These are phyloP conservation scores for Lentinula sp. DNA, from an alignment of 768 basidiomycete species.

Conservation along the genomic window DNA sequence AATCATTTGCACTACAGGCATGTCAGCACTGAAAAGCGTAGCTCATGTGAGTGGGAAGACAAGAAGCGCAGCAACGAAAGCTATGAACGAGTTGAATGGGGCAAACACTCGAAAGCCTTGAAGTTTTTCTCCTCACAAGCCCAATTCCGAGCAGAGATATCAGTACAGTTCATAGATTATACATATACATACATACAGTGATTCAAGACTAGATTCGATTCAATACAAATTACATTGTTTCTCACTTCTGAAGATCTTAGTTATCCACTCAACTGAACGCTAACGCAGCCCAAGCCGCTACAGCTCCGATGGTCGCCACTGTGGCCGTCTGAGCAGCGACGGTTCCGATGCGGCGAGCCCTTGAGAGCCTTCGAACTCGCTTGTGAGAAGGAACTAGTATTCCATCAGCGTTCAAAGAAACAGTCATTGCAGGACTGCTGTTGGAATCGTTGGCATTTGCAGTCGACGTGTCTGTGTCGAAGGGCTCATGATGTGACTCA, in stretches of 20 bases:
- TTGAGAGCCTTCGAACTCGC: slow-evolving; percentile 11
- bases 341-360: slow-evolving; percentile 35
- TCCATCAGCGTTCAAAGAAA: not conserved
- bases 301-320: slow-evolving; percentile 60
- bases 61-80: too few relatives aligned
- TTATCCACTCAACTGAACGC: slow-evolving; percentile 45
- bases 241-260: not conserved
- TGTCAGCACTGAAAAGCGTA: too few relatives aligned
- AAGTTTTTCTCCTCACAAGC: too few relatives aligned
- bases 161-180: not conserved
- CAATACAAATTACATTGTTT: not conserved
- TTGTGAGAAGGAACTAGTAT: not conserved
- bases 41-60: too few relatives aligned
- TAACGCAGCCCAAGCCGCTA: slow-evolving; percentile 67
- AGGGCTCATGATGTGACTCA: not conserved
- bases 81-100: too few relatives aligned
- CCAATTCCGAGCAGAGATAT: not conserved
- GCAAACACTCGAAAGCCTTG: too few relatives aligned
- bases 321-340: slow-evolving; percentile 53
- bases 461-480: not conserved
- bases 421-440: not conserved
- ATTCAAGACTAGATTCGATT: not conserved
- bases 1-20: too few relatives aligned
- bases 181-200: not conserved
- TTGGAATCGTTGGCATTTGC: not conserved